Base-by-base conservation (phyloP, 805 yeast genomes). In the Starmera caribaea region DNA sequence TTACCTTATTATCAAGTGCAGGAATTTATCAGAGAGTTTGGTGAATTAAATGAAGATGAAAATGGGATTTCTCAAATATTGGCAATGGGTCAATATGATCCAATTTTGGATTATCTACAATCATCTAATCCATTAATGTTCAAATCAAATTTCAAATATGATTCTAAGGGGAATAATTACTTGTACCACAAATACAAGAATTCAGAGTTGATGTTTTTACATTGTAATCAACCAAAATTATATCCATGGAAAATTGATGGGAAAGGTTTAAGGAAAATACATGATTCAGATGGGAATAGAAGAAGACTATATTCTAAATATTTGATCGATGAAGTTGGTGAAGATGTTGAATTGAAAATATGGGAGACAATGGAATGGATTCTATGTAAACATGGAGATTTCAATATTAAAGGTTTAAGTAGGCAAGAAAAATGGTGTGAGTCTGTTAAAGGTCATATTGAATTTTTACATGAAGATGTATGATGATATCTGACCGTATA, bases 41-140 rank as follows among this genome's bases (percentile, higher is more conserved):
- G 38, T 61, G 16, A 31, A 11, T 29, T 71, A 42, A 56, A 59
- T 32, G 64, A 63, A 8, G 49, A 55, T 17, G 64, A 63, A 7
- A 48, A 55, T 17, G 53, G 47, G 13, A 46, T 42, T 2, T 69
- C 68, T 48, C 55, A 58, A 8, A 76, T 76, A n/a, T 63, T 72
- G 8, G 75, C 74, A 3, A 73, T 73, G 79, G 78, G 76, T 1
- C 79, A 73, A 45, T 69, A 58, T 39, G 76, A 73, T 46, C 77
- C 79, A 1, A 62, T 62, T 1, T 57, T 65, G 41, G 76, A 71
- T 48, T 61, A 47, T 26, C 35, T 47, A 9, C 58, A 52, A 33
- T 30, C 40, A 0, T 31, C 28, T 14, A 41, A 51, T 8, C 39
- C 40, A 3, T 44, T 47, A 14, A 45, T 38, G 14, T 48, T 44